These are phyloP conservation scores for Geotrichum fermentans DNA, from an alignment of 1,139 yeast genomes.

Conservation along the genomic window DNA sequence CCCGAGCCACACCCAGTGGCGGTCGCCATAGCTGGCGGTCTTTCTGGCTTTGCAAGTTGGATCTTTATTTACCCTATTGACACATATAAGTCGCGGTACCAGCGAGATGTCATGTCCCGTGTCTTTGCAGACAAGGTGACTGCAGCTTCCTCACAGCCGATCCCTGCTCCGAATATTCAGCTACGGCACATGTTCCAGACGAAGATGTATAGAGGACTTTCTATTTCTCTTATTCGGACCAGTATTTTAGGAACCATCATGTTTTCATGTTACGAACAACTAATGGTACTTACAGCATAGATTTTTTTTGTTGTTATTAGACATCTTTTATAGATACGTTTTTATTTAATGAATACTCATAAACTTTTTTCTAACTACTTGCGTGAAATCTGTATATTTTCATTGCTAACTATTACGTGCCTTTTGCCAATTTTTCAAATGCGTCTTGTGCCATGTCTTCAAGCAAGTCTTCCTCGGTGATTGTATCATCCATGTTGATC, in stretches of 20 bases:
- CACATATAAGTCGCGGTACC: slow-evolving; percentile 69
- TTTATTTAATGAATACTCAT: background rate
- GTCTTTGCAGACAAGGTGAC: slow-evolving; percentile 31
- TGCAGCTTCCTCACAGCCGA: slow-evolving; percentile 36
- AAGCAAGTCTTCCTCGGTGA: background rate
- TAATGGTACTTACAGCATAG: slow-evolving; percentile 30
- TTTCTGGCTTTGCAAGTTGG: slow-evolving; percentile 75
- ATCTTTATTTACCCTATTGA: slow-evolving; percentile 71
- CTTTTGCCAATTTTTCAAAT: background rate
- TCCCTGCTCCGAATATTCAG: slow-evolving; percentile 22
- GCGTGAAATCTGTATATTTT: too few species aligned
- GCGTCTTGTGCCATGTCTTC: background rate
- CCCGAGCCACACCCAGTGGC: slow-evolving; percentile 39
- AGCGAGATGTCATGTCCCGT: slow-evolving; percentile 65
- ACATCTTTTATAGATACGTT: background rate
- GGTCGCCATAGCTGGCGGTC: slow-evolving; percentile 67
- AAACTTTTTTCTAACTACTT: too few species aligned
- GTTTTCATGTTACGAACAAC: slow-evolving; percentile 64
- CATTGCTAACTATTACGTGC: too few species aligned
- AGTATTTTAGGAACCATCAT: slow-evolving; percentile 70
- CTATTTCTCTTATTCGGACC: slow-evolving; percentile 66
- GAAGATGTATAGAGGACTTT: slow-evolving; percentile 68
- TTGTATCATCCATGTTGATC: too few species aligned
- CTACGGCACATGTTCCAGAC: slow-evolving; percentile 33
- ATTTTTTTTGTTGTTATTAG: background rate